Base-by-base conservation (phyloP, 2,329 filamentous ascomycete species). In the Fusarium citri region DNA sequence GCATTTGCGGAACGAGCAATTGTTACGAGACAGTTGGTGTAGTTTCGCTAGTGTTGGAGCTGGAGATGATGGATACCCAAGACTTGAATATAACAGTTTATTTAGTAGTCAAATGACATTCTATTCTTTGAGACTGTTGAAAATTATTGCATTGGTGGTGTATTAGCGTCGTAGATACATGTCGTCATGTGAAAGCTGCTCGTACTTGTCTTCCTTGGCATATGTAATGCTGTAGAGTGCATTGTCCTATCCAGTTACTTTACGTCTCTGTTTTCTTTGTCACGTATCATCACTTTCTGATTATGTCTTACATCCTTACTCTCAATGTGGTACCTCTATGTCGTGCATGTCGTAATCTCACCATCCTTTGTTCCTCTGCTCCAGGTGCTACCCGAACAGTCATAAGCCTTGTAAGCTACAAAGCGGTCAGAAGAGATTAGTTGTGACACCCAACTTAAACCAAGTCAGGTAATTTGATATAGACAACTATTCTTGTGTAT, bases 51-150 rank as follows among this genome's bases (percentile, higher is more conserved):
- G 42, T 26, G 20, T 37, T 34, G 47, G 37, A 30, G 41, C 22
- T 61, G 51, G 50, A 49, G 42, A 55, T 45, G 47, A 67, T 43
- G 69, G 62, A 71, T 71, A 71, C 68, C 68, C 68, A 51, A 55
- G 43, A 45, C 55, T 66, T 64, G 54, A 55, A 50, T 54, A 22
- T 43, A 34, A 18, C 16, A 55, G 37, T 59, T 37, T 53, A 51
- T 60, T 26, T 23, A 55, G 23, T 63, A 51, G 45, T 64, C 56
- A 22, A 26, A 49, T 48, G 53, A 47, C 60, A 59, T 61, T 48
- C 22, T 37, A 41, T 47, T 48, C 31, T 43, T 30, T 12, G 20
- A 42, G 8, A 55, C 26, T 26, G 25, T 49, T 25, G 37, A 22
- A 37, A 10, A n/a, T 16, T 31, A n/a, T n/a, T n/a, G n/a, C n/a